Base-by-base conservation (phyloP, 306 rosid genomes). In the Canavalia gladiata region DNA sequence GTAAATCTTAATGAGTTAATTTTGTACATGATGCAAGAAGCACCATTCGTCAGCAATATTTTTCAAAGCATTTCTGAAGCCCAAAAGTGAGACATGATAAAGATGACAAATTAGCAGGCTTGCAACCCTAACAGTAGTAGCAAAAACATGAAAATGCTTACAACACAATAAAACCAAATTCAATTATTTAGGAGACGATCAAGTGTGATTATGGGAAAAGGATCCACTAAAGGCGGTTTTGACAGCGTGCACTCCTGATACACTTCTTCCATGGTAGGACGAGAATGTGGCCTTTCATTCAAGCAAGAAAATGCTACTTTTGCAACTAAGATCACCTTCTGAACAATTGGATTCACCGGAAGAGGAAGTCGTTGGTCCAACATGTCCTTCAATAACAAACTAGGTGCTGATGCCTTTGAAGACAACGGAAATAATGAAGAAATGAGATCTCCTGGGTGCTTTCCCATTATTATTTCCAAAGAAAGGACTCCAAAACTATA, bases 231-330 rank as follows among this genome's bases (percentile, higher is more conserved):
- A 49, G 59, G 25, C 29, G 59, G 13, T 70, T 49, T 49, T 70
- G 75, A 45, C 75, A 70, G 12, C 46, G 49, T 30, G 33, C 49
- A 70, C 12, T 6, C 45, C 10, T 49, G 31, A 18, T 70, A 18
- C 45, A 70, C 75, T 33, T 70, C 45, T 50, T 70, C 60, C 77
- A 72, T 72, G 63, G 35, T 52, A 6, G 49, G 77, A 2, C 77
- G 77, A 72, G 10, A n/a, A 35, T 1, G 6, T 11, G 59, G 75
- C 31, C 1, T 62, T 62, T 62, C 68, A 31, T 28, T 62, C 33
- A 62, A 33, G 28, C 68, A 62, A 62, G 43, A 8, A 62, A 33
- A 62, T 62, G 68, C 12, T 34, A 62, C 4, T 62, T 62, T 62
- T 11, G 45, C 68, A 33, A 62, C 28, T 11, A 33, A 10, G 3